Conservation (phyloP, 2,329 filamentous ascomycete species). For the Sporothrix pseudoabietina region DNA sequence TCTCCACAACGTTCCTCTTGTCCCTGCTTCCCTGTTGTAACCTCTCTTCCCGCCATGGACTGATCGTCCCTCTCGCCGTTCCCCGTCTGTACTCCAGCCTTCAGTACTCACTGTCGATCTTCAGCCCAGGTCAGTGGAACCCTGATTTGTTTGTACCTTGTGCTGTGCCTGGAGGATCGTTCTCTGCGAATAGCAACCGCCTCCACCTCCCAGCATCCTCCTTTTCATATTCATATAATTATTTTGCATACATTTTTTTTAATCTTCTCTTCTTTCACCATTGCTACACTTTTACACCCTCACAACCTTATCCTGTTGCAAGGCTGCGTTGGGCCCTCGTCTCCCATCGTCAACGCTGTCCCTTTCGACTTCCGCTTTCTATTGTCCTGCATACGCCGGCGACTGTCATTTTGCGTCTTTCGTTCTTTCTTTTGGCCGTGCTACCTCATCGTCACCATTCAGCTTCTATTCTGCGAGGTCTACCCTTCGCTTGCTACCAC, state of each 20-base stretch:
- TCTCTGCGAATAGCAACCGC: conserved; percentile 11
- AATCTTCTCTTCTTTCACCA: neutral
- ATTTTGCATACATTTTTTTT: neutral
- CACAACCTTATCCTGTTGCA: neutral
- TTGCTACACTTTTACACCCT: neutral
- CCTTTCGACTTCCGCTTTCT: neutral
- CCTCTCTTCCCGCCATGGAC: conserved; percentile 13
- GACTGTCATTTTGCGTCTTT: neutral
- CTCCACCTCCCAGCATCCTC: conserved; percentile 5
- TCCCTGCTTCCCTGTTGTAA: conserved; percentile 4
- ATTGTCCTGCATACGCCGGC: neutral
- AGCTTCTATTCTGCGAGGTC: neutral
- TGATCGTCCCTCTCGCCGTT: conserved; percentile 22
- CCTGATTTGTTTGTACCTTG: conserved; percentile 17
- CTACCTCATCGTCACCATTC: neutral
- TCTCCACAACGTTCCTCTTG: conserved; percentile 2
- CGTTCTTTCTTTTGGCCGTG: neutral
- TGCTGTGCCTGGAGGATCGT: conserved; percentile 19
- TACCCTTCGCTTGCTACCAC: neutral
- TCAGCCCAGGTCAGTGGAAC: conserved; percentile 29
- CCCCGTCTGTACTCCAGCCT: conserved; percentile 1
- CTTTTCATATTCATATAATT: conserved; percentile 8
- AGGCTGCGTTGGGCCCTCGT: conserved; percentile 17
- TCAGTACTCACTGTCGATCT: conserved; percentile 28
- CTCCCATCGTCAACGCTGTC: neutral